A percentile compares a stretch with the other conserved stretches of the same genome.
These are phyloP conservation scores for Allantophomopsis lycopodina DNA, from an alignment of 2,329 filamentous ascomycete genomes.

Conservation along the genomic window DNA sequence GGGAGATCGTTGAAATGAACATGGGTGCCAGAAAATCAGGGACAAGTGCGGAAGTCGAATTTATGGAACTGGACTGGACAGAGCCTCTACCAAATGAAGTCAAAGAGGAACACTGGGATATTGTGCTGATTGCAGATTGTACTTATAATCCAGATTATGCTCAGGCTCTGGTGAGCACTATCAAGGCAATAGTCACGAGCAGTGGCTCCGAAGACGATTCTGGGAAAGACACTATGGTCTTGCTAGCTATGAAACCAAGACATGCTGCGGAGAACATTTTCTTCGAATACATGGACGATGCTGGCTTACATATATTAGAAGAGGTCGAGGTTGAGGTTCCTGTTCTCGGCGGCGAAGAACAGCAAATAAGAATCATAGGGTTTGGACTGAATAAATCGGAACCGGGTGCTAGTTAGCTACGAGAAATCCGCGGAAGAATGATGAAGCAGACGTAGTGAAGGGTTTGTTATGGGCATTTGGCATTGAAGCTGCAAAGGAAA, in stretches of 20 bases:
- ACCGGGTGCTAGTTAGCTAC: too few species aligned
- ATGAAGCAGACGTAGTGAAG: too few species aligned
- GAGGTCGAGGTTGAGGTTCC: slow-evolving; percentile 7
- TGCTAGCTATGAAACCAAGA: slow-evolving; percentile 53
- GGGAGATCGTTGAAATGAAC: slow-evolving; percentile 44
- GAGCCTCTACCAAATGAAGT: slow-evolving; percentile 23
- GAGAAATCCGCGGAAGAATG: too few species aligned
- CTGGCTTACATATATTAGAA: slow-evolving; percentile 4
- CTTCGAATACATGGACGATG: slow-evolving; percentile 41
- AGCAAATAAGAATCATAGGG: slow-evolving; percentile 14
- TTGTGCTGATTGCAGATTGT: slow-evolving; percentile 56
- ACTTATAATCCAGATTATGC: slow-evolving; percentile 60
- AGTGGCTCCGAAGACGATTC: background rate
- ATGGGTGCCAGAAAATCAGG: slow-evolving; percentile 3
- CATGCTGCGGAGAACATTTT: slow-evolving; percentile 54
- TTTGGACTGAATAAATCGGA: too few species aligned
- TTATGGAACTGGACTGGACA: slow-evolving; percentile 49
- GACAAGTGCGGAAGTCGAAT: slow-evolving; percentile 22
- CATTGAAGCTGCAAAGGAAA: too few species aligned
- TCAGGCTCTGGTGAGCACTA: slow-evolving; percentile 44
- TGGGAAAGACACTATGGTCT: slow-evolving; percentile 17
- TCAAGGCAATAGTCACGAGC: slow-evolving; percentile 20
- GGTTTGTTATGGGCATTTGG: too few species aligned
- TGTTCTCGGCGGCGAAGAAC: slow-evolving; percentile 11
- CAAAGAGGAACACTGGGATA: slow-evolving; percentile 27